Conservation (phyloP, 2,329 filamentous ascomycete genomes). For the Emmonsia crescens region DNA sequence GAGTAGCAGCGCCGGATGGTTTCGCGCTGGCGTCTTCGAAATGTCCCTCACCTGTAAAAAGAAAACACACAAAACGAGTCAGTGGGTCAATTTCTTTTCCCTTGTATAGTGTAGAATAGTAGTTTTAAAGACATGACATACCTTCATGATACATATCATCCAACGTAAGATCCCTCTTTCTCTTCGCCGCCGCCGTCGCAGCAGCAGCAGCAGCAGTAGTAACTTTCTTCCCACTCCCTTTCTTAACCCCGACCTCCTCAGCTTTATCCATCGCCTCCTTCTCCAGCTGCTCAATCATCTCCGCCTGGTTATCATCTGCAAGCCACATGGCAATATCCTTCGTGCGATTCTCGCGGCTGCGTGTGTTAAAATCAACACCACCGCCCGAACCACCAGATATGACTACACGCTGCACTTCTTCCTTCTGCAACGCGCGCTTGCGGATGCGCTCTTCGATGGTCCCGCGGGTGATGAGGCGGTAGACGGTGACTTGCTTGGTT, state of each 20-base stretch:
- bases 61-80: constrained; percentile 10
- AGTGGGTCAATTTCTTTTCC: too few relatives aligned
- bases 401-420: constrained; percentile 95
- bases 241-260: constrained; percentile 41
- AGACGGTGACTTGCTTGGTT: constrained; percentile 91
- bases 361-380: constrained; percentile 92
- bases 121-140: constrained; percentile 41
- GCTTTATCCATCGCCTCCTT: constrained; percentile 65
- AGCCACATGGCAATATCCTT: constrained; percentile 99
- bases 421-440: constrained; percentile 93
- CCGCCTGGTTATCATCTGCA: constrained; percentile 91
- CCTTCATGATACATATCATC: constrained; percentile 99
- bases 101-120: too few relatives aligned
- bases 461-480: constrained; percentile 89
- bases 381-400: constrained; percentile 76
- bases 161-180: constrained; percentile 52
- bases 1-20: constrained; percentile 75
- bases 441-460: constrained; percentile 98
- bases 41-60: constrained; percentile 71
- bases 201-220: constrained; percentile 47
- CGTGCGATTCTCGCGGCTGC: constrained; percentile 81
- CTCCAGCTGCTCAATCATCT: constrained; percentile 85
- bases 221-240: background rate
- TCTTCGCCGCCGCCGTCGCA: constrained; percentile 50
- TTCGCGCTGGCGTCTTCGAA: constrained; percentile 82